Conservation (phyloP, 164 flowering plant species). For the Cinnamomum micranthum region DNA sequence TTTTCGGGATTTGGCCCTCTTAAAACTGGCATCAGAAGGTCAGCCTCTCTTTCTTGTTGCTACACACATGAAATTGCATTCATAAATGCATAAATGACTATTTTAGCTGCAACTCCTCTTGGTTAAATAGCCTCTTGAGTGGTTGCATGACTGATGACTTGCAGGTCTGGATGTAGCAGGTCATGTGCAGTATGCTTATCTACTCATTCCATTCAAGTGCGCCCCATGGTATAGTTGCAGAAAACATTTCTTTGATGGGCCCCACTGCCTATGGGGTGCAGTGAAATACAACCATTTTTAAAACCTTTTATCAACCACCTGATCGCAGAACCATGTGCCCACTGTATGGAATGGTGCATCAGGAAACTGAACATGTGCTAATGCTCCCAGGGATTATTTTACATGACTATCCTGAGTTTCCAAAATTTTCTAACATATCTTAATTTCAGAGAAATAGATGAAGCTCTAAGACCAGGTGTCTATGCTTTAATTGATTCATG, state of each 20-base stretch:
- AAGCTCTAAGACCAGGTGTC: constrained; percentile 80
- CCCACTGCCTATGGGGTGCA: background rate
- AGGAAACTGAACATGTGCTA: background rate
- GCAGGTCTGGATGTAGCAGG: background rate
- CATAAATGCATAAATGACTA: background rate
- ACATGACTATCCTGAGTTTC: background rate
- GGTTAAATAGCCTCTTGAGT: background rate
- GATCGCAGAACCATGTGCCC: background rate
- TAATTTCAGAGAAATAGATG: constrained; percentile 77
- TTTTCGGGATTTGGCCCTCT: constrained; percentile 73
- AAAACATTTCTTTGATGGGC: background rate
- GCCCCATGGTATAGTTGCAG: background rate
- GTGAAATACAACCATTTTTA: background rate
- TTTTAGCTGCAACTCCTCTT: background rate
- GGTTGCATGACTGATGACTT: background rate
- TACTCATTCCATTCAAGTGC: background rate
- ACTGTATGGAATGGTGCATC: background rate
- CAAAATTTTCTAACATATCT: background rate
- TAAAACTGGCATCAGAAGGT: constrained; percentile 78
- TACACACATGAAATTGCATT: background rate
- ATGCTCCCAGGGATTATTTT: background rate
- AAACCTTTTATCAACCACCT: background rate
- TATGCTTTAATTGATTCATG: constrained; percentile 84
- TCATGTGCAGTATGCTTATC: background rate
- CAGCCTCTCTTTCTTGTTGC: background rate